A percentile compares a stretch with the other conserved stretches of the same genome.
Evolutionary conservation across 1,284 basidiomycete species (phyloP).

Genomic region (Rhizoctonia solani): DNA sequence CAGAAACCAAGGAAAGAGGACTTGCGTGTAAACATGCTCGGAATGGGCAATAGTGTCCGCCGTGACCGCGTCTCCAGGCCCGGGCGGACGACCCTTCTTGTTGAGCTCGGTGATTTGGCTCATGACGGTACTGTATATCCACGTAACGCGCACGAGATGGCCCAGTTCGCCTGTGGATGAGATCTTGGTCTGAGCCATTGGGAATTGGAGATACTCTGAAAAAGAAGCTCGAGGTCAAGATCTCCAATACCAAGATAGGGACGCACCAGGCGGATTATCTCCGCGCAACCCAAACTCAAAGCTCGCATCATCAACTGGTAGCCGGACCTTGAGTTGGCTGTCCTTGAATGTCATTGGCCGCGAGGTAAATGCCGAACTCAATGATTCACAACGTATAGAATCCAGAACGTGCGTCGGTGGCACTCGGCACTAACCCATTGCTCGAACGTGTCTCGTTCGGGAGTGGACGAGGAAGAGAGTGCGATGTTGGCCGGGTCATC

Average conservation of each 20-base stretch:
- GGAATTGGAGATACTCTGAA: slow-evolving; percentile 36
- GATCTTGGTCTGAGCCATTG: not conserved
- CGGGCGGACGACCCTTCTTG: slow-evolving; percentile 15
- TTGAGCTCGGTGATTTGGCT: slow-evolving; percentile 33
- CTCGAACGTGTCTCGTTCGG: slow-evolving; percentile 56
- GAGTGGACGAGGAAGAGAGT: slow-evolving; percentile 48
- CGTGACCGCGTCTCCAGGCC: slow-evolving; percentile 24
- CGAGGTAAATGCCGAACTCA: slow-evolving; percentile 55
- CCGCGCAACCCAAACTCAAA: slow-evolving; percentile 64
- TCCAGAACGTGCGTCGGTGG: slow-evolving; percentile 77
- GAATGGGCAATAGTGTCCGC: slow-evolving; percentile 21
- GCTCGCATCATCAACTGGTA: slow-evolving; percentile 75
- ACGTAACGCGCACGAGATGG: slow-evolving; percentile 37
- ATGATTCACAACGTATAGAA: slow-evolving; percentile 58
- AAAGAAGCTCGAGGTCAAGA: slow-evolving; percentile 3
- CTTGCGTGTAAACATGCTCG: slow-evolving; percentile 37
- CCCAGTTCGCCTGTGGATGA: slow-evolving; percentile 37
- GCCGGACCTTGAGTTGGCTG: slow-evolving; percentile 61
- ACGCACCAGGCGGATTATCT: slow-evolving; percentile 28
- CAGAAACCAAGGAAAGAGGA: slow-evolving; percentile 4
- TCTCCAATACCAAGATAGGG: not conserved
- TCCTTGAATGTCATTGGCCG: slow-evolving; percentile 55
- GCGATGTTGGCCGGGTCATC: slow-evolving; percentile 57
- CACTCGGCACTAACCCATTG: slow-evolving; percentile 37
- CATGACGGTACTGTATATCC: slow-evolving; percentile 37